A percentile compares a stretch with the other conserved stretches of the same genome.
Evolutionary conservation across 345 rosid species (phyloP).

Genomic region (Pistacia atlantica): DNA sequence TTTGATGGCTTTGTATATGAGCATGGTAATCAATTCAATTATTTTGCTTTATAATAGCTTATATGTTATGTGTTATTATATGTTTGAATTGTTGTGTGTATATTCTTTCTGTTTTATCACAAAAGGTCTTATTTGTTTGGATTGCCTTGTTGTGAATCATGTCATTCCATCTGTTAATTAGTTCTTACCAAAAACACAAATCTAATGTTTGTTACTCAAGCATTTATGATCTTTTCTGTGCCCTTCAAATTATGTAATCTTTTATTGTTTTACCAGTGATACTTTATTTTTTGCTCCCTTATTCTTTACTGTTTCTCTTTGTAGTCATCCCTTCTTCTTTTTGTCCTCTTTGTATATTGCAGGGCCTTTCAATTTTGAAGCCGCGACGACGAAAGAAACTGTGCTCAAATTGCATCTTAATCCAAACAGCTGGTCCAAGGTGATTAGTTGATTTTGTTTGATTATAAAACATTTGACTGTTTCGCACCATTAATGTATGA

Average conservation of each 20-base stretch:
- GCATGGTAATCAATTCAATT: slow-evolving; percentile 50
- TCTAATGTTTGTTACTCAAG: too few species aligned
- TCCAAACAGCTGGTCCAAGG: slow-evolving; percentile 95
- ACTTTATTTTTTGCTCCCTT: not conserved
- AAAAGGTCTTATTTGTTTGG: not conserved
- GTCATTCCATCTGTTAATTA: not conserved
- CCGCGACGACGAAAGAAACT: slow-evolving; percentile 27
- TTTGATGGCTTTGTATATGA: slow-evolving; percentile 88
- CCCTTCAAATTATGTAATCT: not conserved
- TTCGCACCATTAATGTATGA: not conserved
- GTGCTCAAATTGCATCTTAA: slow-evolving; percentile 67
- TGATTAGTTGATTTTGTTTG: not conserved
- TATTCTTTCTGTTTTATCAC: not conserved
- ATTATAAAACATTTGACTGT: not conserved
- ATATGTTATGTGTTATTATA: too few species aligned
- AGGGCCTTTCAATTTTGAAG: slow-evolving; percentile 92
- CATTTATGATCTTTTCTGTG: too few species aligned
- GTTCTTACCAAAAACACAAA: too few species aligned
- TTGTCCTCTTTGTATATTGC: slow-evolving; percentile 20
- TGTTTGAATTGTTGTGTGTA: not conserved
- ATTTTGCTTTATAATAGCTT: not conserved
- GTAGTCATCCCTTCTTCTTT: not conserved
- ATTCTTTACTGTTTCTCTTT: not conserved
- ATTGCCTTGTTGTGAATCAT: not conserved
- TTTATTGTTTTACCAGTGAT: not conserved